Evolutionary conservation across 495 filamentous ascomycete species (phyloP).

Genomic region (Aspergillus wentii): DNA sequence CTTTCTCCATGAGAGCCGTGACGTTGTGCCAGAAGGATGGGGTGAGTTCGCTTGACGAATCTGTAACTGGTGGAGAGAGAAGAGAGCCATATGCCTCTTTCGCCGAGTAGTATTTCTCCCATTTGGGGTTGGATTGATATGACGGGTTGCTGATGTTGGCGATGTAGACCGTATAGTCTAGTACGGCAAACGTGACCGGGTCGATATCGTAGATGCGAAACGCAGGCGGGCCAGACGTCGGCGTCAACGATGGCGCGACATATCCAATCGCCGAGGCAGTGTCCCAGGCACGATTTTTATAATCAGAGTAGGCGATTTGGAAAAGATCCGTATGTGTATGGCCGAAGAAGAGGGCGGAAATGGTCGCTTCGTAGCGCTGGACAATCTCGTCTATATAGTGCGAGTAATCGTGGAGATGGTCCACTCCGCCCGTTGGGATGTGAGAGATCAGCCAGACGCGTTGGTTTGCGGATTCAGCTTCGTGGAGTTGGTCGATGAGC

Average conservation of each 20-base stretch:
- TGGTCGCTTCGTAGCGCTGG: conserved; percentile 45
- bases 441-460: conserved; percentile 52
- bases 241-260: conserved; percentile 49
- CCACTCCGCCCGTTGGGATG: conserved; percentile 41
- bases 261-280: conserved; percentile 45
- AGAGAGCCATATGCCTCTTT: conserved; percentile 46
- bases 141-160: conserved; percentile 41
- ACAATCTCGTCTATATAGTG: conserved; percentile 53
- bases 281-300: conserved; percentile 22
- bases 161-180: conserved; percentile 49
- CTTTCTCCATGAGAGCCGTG: conserved; percentile 35
- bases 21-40: conserved; percentile 58
- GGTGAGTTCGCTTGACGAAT: conserved; percentile 36
- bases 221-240: conserved; percentile 45
- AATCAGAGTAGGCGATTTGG: conserved; percentile 47
- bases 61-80: conserved; percentile 31
- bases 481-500: conserved; percentile 46
- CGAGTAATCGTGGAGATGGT: conserved; percentile 47
- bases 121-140: conserved; percentile 35
- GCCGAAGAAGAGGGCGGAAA: conserved; percentile 53
- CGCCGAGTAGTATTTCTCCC: conserved; percentile 50
- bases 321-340: conserved; percentile 56
- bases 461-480: conserved; percentile 44
- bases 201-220: conserved; percentile 56
- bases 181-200: conserved; percentile 47